These are phyloP conservation scores for Brachypodium distachyon DNA, from an alignment of 202 grass and related monocot genomes.

Conservation along the genomic window DNA sequence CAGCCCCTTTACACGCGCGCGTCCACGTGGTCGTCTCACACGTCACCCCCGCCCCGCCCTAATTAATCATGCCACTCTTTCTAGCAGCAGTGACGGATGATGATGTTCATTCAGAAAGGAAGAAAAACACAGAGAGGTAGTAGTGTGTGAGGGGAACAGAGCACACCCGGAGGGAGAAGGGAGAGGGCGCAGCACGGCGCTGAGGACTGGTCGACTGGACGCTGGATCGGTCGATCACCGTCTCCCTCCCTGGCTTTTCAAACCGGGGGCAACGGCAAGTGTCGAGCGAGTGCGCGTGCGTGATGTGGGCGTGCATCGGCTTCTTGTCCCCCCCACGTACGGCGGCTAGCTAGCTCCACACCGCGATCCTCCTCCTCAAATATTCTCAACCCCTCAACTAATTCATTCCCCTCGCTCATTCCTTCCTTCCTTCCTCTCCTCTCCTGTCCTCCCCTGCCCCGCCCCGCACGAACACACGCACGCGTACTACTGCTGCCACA, in stretches of 20 bases:
- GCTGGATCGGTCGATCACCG: neutral
- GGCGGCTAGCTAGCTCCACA: neutral
- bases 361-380: slow-evolving; percentile 37
- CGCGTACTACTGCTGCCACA: neutral
- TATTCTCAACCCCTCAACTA: slow-evolving; percentile 55
- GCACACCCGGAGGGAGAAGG: neutral
- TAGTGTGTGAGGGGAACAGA: too few relatives aligned
- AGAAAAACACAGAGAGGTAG: neutral
- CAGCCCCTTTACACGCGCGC: slow-evolving; percentile 10
- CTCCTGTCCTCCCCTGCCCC: neutral
- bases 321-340: slow-evolving; percentile 2
- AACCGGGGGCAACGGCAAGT: slow-evolving; percentile 31
- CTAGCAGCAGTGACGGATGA: neutral
- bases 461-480: neutral
- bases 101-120: neutral
- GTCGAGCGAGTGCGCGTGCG: slow-evolving; percentile 12
- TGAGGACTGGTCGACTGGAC: neutral
- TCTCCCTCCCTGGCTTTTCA: neutral
- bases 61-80: slow-evolving; percentile 30
- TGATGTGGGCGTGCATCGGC: slow-evolving; percentile 27
- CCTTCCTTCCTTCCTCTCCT: slow-evolving; percentile 13
- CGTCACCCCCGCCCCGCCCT: neutral
- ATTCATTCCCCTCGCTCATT: slow-evolving; percentile 48
- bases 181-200: neutral
- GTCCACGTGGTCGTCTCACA: slow-evolving; percentile 23